Evolutionary conservation across 2,329 filamentous ascomycete genomes (phyloP).

Genomic region (Aspergillus tanneri): DNA sequence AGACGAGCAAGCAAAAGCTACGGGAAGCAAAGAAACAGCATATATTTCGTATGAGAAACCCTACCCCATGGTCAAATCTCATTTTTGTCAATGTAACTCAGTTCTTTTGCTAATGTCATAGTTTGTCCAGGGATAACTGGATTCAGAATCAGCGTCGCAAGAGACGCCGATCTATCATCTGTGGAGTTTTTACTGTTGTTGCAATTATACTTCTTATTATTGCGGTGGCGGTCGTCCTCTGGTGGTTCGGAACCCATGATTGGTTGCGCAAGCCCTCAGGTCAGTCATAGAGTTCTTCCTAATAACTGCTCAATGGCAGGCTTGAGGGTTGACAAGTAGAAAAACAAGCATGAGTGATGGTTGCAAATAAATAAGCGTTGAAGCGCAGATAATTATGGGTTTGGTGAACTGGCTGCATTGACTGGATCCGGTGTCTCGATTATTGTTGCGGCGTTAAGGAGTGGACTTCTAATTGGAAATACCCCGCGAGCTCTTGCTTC

Average conservation of each 20-base stretch:
- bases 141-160: constrained; percentile 53
- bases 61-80: not conserved
- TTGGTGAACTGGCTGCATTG: constrained; percentile 16
- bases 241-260: constrained; percentile 43
- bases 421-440: not conserved
- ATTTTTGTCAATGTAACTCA: too few species aligned
- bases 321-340: too few species aligned
- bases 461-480: constrained; percentile 3
- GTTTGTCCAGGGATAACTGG: constrained; percentile 58
- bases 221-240: constrained; percentile 46
- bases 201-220: constrained; percentile 40
- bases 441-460: constrained; percentile 1
- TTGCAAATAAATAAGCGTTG: too few species aligned
- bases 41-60: constrained; percentile 19
- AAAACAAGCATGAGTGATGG: too few species aligned
- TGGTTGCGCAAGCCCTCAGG: constrained; percentile 29
- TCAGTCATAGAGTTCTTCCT: too few species aligned
- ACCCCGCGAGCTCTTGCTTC: constrained; percentile 3
- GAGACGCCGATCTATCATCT: constrained; percentile 47
- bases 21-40: constrained; percentile 19
- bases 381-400: too few species aligned
- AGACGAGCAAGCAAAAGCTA: constrained; percentile 49
- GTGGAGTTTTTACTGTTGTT: constrained; percentile 37
- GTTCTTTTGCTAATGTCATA: too few species aligned
- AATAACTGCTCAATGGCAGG: too few species aligned